Evolutionary conservation across 2,329 filamentous ascomycete genomes (phyloP).

Genomic region (Stemphylium beticola): DNA sequence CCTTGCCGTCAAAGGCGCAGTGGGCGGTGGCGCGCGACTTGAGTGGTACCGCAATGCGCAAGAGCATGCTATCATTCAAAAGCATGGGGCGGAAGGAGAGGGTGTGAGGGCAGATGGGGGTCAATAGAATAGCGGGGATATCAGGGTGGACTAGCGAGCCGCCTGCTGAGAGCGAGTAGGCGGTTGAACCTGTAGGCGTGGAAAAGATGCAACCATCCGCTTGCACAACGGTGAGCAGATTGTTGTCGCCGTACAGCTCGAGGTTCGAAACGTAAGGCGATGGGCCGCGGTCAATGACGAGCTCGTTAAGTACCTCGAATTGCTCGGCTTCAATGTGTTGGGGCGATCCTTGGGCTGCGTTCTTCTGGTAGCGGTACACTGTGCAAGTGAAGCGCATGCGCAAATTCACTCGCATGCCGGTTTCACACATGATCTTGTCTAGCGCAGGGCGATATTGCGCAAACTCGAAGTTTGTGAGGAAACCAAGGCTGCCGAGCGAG

Average conservation of each 20-base stretch:
- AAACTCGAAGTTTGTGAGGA: constrained; percentile 87
- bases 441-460: constrained; percentile 86
- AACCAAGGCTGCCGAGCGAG: constrained; percentile 83
- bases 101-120: constrained; percentile 96
- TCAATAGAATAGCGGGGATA: constrained; percentile 94
- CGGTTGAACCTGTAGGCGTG: constrained; percentile 87
- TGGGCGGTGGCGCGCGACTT: constrained; percentile 91
- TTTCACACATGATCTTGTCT: constrained; percentile 87
- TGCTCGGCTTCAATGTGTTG: constrained; percentile 85
- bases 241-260: constrained; percentile 93
- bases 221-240: constrained; percentile 92
- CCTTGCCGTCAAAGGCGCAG: constrained; percentile 97
- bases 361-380: constrained; percentile 73
- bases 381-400: constrained; percentile 99
- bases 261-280: constrained; percentile 97
- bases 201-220: constrained; percentile 98
- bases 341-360: constrained; percentile 58
- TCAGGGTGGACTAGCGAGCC: constrained; percentile 96
- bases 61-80: constrained; percentile 89
- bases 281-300: constrained; percentile 96
- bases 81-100: constrained; percentile 98
- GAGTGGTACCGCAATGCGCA: constrained; percentile 85
- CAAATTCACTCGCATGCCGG: constrained; percentile 95
- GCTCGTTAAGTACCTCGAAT: constrained; percentile 97
- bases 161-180: constrained; percentile 94